Evolutionary conservation across 306 rosid species (phyloP).

Genomic region (Ammopiptanthus mongolicus): DNA sequence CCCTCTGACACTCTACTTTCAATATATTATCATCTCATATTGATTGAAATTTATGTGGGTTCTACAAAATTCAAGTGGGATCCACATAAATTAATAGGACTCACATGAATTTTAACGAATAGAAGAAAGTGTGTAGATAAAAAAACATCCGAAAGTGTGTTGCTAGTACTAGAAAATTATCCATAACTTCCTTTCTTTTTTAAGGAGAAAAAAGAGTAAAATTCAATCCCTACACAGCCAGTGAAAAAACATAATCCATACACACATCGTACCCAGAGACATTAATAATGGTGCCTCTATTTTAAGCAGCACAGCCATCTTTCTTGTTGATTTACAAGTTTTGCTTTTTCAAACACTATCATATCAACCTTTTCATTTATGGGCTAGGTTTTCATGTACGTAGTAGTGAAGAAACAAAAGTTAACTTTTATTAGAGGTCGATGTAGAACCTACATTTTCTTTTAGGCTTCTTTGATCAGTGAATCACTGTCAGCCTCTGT

Average conservation of each 20-base stretch:
- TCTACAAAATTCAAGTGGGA: too few species aligned
- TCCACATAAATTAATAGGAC: too few species aligned
- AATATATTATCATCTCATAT: too few species aligned
- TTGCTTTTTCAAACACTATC: constrained; percentile 24
- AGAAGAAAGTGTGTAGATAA: too few species aligned
- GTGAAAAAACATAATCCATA: not conserved
- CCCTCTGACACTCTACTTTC: too few species aligned
- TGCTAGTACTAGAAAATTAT: too few species aligned
- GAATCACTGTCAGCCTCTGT: not conserved
- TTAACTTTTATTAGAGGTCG: not conserved
- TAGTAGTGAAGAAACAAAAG: not conserved
- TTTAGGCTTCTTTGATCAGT: not conserved
- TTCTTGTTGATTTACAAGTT: not conserved
- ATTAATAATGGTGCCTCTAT: constrained; percentile 26
- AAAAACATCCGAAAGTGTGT: too few species aligned
- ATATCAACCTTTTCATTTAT: not conserved
- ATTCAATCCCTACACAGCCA: not conserved
- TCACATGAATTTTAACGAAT: too few species aligned
- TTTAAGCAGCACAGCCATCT: constrained; percentile 22
- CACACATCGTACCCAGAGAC: not conserved
- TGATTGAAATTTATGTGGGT: too few species aligned
- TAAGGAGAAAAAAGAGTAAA: not conserved
- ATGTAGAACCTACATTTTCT: constrained; percentile 14
- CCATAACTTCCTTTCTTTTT: constrained; percentile 6
- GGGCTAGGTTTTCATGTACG: not conserved